phyloP scores from a whole-genome alignment of 495 filamentous ascomycete species.

The Aspergillus olivimuriae region DNA sequence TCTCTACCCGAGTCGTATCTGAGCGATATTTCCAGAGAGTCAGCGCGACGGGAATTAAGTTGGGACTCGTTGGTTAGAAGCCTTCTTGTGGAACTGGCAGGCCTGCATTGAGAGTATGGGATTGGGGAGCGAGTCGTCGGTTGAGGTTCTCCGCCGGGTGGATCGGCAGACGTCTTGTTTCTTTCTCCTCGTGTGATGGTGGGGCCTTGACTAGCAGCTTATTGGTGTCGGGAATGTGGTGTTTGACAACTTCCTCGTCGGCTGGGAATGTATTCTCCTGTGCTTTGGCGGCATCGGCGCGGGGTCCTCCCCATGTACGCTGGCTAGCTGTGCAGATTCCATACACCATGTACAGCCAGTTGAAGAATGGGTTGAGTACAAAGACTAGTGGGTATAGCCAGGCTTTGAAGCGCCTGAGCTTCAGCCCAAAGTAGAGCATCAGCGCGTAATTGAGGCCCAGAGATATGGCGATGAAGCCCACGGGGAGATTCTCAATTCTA shows the following conservation, averaged over 20 bases:
- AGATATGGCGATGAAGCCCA: constrained; percentile 94
- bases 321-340: constrained; percentile 88
- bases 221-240: too few relatives aligned
- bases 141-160: constrained; percentile 68
- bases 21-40: constrained; percentile 66
- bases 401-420: constrained; percentile 82
- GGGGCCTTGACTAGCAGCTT: too few relatives aligned
- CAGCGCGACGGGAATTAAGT: constrained; percentile 50
- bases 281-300: constrained; percentile 84
- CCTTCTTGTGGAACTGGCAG: constrained; percentile 32
- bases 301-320: constrained; percentile 92
- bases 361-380: constrained; percentile 91
- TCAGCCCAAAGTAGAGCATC: constrained; percentile 93
- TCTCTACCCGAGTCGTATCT: constrained; percentile 54
- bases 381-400: constrained; percentile 98
- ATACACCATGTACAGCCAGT: constrained; percentile 96
- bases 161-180: constrained; percentile 54
- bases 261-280: constrained; percentile 78
- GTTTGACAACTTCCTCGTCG: constrained; percentile 55
- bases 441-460: constrained; percentile 90
- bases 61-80: too few relatives aligned
- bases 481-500: constrained; percentile 68
- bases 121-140: constrained; percentile 46
- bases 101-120: too few relatives aligned
- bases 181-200: constrained; percentile 70